Evolutionary conservation across 768 basidiomycete genomes (phyloP), one percentile per base, ranked within the genome.

Genomic region (Austroboletus festivus): DNA sequence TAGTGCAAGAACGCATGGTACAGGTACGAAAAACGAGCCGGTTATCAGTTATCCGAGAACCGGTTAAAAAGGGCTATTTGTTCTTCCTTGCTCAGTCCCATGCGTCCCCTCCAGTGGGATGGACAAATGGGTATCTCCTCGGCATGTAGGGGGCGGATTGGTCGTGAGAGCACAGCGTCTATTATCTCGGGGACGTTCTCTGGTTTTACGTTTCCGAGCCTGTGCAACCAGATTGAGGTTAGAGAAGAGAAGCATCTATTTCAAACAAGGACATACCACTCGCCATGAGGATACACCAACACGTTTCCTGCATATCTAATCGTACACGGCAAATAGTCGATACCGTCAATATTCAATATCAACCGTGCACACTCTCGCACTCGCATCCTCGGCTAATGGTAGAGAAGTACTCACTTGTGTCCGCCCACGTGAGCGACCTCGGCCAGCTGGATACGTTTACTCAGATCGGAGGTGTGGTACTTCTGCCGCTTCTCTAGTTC

Each of bases 341-440:
- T n/a, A n/a, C n/a, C n/a, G n/a, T n/a, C n/a, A n/a, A n/a, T n/a
- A n/a, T n/a, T n/a, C n/a, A n/a, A n/a, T n/a, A n/a, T n/a, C n/a
- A n/a, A n/a, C n/a, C n/a, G n/a, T n/a, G n/a, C n/a, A n/a, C n/a
- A n/a, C n/a, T n/a, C n/a, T n/a, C n/a, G n/a, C n/a, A n/a, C n/a
- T n/a, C n/a, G n/a, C n/a, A n/a, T n/a, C n/a, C n/a, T n/a, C n/a
- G n/a, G n/a, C n/a, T n/a, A n/a, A n/a, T n/a, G n/a, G n/a, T n/a
- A n/a, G n/a, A n/a, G n/a, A n/a, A n/a, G 31, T 8, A 74, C 83
- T 61, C 59, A 88, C 89, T 87, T 76, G 67, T 93, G 90, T 21
- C 89, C 89, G 1, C 91, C 90, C 43, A 93, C 82, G 64, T 93
- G 90, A 2, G 78, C 85, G 6, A 85, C 78, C 53, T 89, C 81